These are phyloP conservation scores for Colletotrichum ledebouriae DNA, from an alignment of 2,329 filamentous ascomycete species.

Conservation along the genomic window DNA sequence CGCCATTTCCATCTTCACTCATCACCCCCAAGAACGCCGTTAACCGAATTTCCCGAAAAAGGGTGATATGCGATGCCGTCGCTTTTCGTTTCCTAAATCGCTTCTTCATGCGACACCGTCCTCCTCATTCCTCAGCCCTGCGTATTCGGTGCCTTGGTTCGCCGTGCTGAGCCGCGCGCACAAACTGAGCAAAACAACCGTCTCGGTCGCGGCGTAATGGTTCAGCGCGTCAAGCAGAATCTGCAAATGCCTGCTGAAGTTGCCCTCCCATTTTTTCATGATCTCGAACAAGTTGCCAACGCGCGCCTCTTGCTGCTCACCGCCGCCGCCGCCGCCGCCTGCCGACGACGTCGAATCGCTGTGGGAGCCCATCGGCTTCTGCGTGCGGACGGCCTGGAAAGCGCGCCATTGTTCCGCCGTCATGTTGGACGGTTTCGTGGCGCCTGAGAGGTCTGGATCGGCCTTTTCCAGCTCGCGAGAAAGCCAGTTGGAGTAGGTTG, in stretches of 20 bases:
- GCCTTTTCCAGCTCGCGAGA: conserved; percentile 86
- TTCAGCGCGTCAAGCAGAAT: conserved; percentile 95
- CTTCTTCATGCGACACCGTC: conserved; percentile 50
- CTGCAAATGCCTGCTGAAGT: conserved; percentile 92
- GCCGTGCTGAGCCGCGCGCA: conserved; percentile 86
- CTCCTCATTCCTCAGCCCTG: conserved; percentile 71
- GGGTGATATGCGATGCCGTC: conserved; percentile 4
- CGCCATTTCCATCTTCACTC: not conserved
- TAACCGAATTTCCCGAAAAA: conserved; percentile 3
- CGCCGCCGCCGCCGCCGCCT: conserved; percentile 51
- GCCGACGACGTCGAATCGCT: conserved; percentile 52
- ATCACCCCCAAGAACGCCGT: conserved; percentile 27
- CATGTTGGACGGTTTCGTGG: conserved; percentile 70
- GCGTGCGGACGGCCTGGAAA: conserved; percentile 64
- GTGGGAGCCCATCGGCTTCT: conserved; percentile 53
- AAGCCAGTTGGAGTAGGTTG: conserved; percentile 88
- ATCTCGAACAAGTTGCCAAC: conserved; percentile 87
- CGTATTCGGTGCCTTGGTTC: conserved; percentile 79
- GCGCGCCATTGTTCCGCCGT: conserved; percentile 71
- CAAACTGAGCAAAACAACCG: conserved; percentile 90
- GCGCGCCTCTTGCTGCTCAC: conserved; percentile 58
- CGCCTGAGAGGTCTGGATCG: conserved; percentile 80
- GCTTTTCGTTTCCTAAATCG: not conserved
- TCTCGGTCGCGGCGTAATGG: conserved; percentile 97
- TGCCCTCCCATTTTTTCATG: conserved; percentile 90